These are phyloP conservation scores for Yamagishiella unicocca DNA, from an alignment of 139 green algal genomes.

Conservation along the genomic window DNA sequence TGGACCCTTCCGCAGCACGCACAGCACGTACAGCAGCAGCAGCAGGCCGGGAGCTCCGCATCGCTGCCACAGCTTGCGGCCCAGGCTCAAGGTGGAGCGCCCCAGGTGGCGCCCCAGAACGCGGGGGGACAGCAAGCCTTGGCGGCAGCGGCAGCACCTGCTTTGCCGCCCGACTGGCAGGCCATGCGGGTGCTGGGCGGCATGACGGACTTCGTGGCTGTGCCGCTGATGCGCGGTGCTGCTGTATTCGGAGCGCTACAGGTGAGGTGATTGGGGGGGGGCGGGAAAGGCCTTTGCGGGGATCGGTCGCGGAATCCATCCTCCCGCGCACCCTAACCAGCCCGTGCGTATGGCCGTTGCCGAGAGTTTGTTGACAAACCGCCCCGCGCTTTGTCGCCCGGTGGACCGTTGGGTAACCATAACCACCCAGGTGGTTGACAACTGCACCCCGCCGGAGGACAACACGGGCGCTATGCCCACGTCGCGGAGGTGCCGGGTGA, in stretches of 20 bases:
- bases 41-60: too few relatives aligned
- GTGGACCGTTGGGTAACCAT: too few relatives aligned
- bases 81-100: too few relatives aligned
- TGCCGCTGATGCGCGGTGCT: slow-evolving; percentile 12
- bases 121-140: too few relatives aligned
- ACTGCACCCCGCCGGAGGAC: slow-evolving; percentile 20
- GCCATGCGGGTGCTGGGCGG: slow-evolving; percentile 23
- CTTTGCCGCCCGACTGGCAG: slow-evolving; percentile 34
- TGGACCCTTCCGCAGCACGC: background rate
- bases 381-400: too few relatives aligned
- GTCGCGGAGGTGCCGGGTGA: background rate
- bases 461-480: slow-evolving; percentile 11
- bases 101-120: too few relatives aligned
- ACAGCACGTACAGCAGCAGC: background rate
- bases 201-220: slow-evolving; percentile 42
- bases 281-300: too few relatives aligned
- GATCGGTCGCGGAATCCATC: too few relatives aligned
- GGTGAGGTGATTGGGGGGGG: background rate
- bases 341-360: too few relatives aligned
- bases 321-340: too few relatives aligned
- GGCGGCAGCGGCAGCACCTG: background rate
- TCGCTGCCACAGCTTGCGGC: too few relatives aligned
- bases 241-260: slow-evolving; percentile 20
- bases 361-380: too few relatives aligned
- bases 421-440: slow-evolving; percentile 27